phyloP scores from a whole-genome alignment of 2,329 filamentous ascomycete genomes.

The Fusarium sp. region DNA sequence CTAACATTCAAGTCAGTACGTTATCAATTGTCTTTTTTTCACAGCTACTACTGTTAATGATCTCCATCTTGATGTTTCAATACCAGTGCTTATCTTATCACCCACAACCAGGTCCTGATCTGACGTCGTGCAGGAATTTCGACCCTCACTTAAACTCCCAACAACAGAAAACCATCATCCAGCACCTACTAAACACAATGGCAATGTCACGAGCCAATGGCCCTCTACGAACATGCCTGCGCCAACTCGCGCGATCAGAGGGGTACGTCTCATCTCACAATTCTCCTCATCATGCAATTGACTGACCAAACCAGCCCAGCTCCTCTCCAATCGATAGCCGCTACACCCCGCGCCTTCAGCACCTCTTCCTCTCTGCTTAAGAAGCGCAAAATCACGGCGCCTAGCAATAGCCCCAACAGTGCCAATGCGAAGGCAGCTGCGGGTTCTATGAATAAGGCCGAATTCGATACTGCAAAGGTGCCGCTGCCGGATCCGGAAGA shows the following conservation, averaged over 20 bases:
- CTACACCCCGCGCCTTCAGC: slow-evolving; percentile 48
- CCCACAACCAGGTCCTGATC: slow-evolving; percentile 27
- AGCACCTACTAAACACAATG: slow-evolving; percentile 29
- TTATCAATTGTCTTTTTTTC: background rate
- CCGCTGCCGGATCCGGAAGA: slow-evolving; percentile 55
- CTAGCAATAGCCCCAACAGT: slow-evolving; percentile 48
- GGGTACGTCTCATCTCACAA: slow-evolving; percentile 24
- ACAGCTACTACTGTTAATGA: background rate
- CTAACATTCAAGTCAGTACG: too few species aligned
- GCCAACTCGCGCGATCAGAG: slow-evolving; percentile 43
- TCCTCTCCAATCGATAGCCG: slow-evolving; percentile 30
- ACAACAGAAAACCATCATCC: background rate
- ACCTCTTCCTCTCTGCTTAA: slow-evolving; percentile 50
- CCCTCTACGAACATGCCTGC: slow-evolving; percentile 38
- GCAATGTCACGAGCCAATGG: slow-evolving; percentile 44
- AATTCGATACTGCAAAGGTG: slow-evolving; percentile 38
- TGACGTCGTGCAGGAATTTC: slow-evolving; percentile 46
- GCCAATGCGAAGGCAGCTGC: slow-evolving; percentile 32
- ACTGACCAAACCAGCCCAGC: slow-evolving; percentile 31
- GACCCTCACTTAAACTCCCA: slow-evolving; percentile 5
- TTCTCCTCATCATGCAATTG: slow-evolving; percentile 8
- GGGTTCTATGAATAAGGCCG: slow-evolving; percentile 33
- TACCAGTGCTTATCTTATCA: slow-evolving; percentile 46
- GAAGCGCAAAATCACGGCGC: slow-evolving; percentile 55
- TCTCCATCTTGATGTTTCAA: background rate